A percentile compares a stretch with the other conserved stretches of the same genome.
Evolutionary conservation across 257 asterid genomes (phyloP).

Genomic region (Phtheirospermum japonicum): DNA sequence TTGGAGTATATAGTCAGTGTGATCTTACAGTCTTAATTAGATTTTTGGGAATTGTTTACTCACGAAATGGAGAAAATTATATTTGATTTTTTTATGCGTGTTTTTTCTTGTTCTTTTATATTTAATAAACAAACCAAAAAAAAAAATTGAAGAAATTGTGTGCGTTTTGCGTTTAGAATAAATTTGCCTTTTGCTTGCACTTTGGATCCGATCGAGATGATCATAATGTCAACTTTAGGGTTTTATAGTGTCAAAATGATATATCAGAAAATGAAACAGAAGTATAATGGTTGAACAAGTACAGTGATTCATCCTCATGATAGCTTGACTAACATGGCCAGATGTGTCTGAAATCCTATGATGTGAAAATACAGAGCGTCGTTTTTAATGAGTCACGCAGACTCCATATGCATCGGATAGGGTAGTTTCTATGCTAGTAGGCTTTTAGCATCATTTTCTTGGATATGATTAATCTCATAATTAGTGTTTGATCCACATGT

Average conservation of each 20-base stretch:
- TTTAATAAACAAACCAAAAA: no score
- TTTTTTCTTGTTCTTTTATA: no score
- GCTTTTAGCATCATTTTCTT: neutral
- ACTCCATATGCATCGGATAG: no score
- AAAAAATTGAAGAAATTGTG: no score
- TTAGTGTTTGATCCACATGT: no score
- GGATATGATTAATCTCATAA: neutral
- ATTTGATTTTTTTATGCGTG: neutral
- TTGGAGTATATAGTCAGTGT: neutral
- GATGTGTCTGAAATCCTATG: neutral
- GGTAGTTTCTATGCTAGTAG: no score
- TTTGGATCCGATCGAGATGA: conserved; percentile 7
- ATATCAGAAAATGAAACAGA: neutral
- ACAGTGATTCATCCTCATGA: neutral
- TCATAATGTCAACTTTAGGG: conserved; percentile 5
- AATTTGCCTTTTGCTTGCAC: neutral
- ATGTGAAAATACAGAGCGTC: no score
- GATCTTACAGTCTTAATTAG: conserved; percentile 1
- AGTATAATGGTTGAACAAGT: no score
- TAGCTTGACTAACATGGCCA: neutral
- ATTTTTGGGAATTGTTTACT: neutral
- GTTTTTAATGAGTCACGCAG: no score
- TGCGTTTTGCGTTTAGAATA: neutral
- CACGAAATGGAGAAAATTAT: conserved; percentile 1
- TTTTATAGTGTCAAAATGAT: neutral